Conservation (phyloP, 768 basidiomycete genomes). For the Auricularia sp. region DNA sequence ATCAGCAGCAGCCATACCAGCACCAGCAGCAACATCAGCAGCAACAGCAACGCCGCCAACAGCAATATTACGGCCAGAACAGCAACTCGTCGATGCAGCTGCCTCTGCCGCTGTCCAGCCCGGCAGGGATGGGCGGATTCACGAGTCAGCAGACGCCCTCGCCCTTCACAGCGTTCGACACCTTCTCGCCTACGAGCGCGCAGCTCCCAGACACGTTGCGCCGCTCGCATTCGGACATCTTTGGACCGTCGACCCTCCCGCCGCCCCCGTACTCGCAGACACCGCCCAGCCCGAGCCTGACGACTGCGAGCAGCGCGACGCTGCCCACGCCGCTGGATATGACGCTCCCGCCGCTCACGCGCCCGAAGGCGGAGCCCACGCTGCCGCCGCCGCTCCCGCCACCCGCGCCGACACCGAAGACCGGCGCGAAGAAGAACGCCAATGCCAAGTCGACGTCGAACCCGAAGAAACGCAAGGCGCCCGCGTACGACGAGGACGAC, state of each 20-base stretch:
- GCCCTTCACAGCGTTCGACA: too few relatives aligned
- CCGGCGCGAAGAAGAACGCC: neutral
- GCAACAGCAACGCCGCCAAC: neutral
- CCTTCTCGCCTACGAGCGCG: too few relatives aligned
- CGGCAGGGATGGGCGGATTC: too few relatives aligned
- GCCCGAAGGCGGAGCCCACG: neutral
- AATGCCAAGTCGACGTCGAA: neutral
- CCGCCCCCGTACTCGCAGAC: too few relatives aligned
- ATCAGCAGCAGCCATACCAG: neutral
- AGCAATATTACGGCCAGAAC: neutral
- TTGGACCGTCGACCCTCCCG: too few relatives aligned
- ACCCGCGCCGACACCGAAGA: neutral
- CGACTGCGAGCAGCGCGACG: too few relatives aligned
- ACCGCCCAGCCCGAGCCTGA: too few relatives aligned
- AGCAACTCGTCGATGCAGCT: neutral
- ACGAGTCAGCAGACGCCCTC: too few relatives aligned
- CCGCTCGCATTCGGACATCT: too few relatives aligned
- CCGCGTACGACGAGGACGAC: neutral
- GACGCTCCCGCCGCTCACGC: neutral
- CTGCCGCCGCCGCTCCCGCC: neutral
- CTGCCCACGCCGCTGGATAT: too few relatives aligned
- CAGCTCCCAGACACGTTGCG: too few relatives aligned
- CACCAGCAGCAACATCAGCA: neutral
- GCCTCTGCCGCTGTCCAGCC: neutral
- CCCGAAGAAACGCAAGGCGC: neutral